phyloP scores from a whole-genome alignment of 140 eudicot species.

The Ambrosia hybrid region DNA sequence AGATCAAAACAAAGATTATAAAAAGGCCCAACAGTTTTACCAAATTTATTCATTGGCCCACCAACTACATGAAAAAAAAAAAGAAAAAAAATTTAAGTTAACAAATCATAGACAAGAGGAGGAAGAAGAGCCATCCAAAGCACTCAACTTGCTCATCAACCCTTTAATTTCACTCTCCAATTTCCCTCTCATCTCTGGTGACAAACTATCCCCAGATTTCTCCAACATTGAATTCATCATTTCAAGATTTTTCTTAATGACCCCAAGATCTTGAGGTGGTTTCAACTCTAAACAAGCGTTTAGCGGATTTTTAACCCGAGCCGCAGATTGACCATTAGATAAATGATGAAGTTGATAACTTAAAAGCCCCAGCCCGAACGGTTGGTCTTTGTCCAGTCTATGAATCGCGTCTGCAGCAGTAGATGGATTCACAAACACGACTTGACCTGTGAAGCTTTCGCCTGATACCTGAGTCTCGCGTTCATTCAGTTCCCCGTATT shows the following conservation, averaged over 20 bases:
- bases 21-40: slow-evolving; percentile 15
- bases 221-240: slow-evolving; percentile 77
- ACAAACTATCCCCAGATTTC: slow-evolving; percentile 64
- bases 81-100: not conserved
- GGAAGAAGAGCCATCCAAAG: slow-evolving; percentile 48
- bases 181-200: slow-evolving; percentile 66
- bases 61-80: slow-evolving; percentile 2
- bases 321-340: slow-evolving; percentile 26
- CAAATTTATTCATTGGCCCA: slow-evolving; percentile 13
- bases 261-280: slow-evolving; percentile 44
- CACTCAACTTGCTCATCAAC: slow-evolving; percentile 61
- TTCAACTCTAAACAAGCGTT: not conserved
- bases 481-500: slow-evolving; percentile 53
- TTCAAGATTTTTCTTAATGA: slow-evolving; percentile 69
- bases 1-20: slow-evolving; percentile 21
- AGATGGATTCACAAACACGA: slow-evolving; percentile 40
- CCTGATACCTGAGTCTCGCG: slow-evolving; percentile 32
- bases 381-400: slow-evolving; percentile 48
- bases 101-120: slow-evolving; percentile 43
- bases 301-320: slow-evolving; percentile 22
- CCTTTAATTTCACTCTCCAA: slow-evolving; percentile 72
- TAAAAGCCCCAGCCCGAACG: slow-evolving; percentile 52
- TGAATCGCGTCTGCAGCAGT: slow-evolving; percentile 45
- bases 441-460: slow-evolving; percentile 37
- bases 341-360: slow-evolving; percentile 46